phyloP scores from a whole-genome alignment of 768 basidiomycete species.

The Kondoa subrosea region DNA sequence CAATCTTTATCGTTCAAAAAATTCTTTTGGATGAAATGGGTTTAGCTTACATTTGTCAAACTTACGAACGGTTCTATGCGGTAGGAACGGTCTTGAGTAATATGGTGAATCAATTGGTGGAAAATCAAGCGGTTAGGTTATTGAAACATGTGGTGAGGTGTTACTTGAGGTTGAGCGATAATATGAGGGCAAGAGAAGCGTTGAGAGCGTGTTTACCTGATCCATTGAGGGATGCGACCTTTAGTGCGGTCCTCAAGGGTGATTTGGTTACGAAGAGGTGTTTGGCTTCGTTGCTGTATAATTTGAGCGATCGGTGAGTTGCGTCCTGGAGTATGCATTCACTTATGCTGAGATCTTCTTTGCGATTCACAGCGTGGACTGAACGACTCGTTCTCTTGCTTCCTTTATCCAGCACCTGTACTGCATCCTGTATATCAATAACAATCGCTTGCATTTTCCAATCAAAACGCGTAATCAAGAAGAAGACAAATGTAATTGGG shows the following conservation, averaged over 20 bases:
- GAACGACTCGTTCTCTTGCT: no score
- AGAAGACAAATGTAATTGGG: no score
- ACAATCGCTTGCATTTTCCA: background rate
- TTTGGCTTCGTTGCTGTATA: slow-evolving; percentile 72
- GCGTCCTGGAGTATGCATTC: slow-evolving; percentile 1
- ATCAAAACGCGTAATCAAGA: no score
- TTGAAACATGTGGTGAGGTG: slow-evolving; percentile 97
- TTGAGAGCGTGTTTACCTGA: slow-evolving; percentile 88
- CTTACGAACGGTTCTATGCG: slow-evolving; percentile 98
- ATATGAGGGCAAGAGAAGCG: slow-evolving; percentile 90
- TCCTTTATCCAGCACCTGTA: no score
- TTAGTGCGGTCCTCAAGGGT: slow-evolving; percentile 78
- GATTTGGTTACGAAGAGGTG: slow-evolving; percentile 90
- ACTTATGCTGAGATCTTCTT: no score
- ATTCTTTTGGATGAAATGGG: slow-evolving; percentile 87
- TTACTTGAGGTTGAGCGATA: slow-evolving; percentile 88
- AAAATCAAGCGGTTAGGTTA: slow-evolving; percentile 88
- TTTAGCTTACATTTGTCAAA: slow-evolving; percentile 95
- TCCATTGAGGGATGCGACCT: slow-evolving; percentile 83
- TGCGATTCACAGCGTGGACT: no score
- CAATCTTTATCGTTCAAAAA: slow-evolving; percentile 99
- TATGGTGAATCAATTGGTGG: slow-evolving; percentile 96
- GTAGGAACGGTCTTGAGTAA: slow-evolving; percentile 96
- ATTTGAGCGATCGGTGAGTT: slow-evolving; percentile 39
- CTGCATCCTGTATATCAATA: background rate